A percentile compares a stretch with the other conserved stretches of the same genome.
Evolutionary conservation across 805 yeast species (phyloP).

Genomic region (Komagataella mondaviorum): DNA sequence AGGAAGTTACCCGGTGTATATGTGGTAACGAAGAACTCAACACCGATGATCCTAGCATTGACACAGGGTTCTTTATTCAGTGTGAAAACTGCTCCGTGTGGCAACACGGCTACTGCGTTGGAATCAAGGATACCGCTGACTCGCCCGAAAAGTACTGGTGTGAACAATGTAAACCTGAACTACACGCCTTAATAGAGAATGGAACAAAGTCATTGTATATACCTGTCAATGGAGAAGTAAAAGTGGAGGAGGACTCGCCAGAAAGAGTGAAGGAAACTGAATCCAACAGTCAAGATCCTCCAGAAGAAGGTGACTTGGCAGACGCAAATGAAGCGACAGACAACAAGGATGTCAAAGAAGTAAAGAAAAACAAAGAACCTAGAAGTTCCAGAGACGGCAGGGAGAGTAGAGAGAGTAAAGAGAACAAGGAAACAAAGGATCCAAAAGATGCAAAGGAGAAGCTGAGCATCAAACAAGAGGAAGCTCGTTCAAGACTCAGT

Average conservation of each 20-base stretch:
- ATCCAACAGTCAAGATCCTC: slow-evolving; percentile 5
- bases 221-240: slow-evolving; percentile 23
- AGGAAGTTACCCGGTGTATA: slow-evolving; percentile 40
- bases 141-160: slow-evolving; percentile 95
- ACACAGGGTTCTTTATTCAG: slow-evolving; percentile 59
- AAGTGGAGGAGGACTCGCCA: slow-evolving; percentile 11
- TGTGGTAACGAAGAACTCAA: slow-evolving; percentile 35
- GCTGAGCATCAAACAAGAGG: slow-evolving; percentile 11
- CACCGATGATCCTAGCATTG: slow-evolving; percentile 14
- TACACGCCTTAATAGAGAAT: slow-evolving; percentile 44
- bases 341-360: neutral
- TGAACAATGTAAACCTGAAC: slow-evolving; percentile 78
- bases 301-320: neutral
- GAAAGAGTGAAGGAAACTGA: neutral
- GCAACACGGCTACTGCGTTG: slow-evolving; percentile 97
- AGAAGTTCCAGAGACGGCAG: neutral
- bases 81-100: slow-evolving; percentile 89
- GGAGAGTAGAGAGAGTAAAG: neutral
- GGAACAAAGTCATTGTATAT: slow-evolving; percentile 33
- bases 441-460: slow-evolving; percentile 2
- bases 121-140: slow-evolving; percentile 56
- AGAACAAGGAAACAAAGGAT: neutral
- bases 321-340: neutral
- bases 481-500: slow-evolving; percentile 6
- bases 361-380: neutral